Conservation (phyloP, 495 filamentous ascomycete genomes). For the Durotheca rogersii region DNA sequence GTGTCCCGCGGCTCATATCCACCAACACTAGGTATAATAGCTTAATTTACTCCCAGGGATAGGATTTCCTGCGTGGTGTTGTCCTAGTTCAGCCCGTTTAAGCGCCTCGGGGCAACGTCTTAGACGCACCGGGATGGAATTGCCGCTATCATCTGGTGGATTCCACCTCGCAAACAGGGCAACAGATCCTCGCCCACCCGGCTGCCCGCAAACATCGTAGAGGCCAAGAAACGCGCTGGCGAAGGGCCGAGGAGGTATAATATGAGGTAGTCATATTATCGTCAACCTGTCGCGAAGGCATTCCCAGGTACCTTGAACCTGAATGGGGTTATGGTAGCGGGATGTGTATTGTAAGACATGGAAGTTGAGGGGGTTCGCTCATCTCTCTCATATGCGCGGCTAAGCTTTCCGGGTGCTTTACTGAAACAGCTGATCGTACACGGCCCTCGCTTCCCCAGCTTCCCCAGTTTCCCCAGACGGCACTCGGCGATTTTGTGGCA, state of each 20-base stretch:
- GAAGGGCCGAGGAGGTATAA: too few species aligned
- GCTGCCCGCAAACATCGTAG: background rate
- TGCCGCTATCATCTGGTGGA: conserved; percentile 7
- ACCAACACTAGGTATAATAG: too few species aligned
- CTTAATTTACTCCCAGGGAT: background rate
- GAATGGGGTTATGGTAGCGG: background rate
- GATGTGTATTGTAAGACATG: background rate
- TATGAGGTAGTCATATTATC: too few species aligned
- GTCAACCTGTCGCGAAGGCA: too few species aligned
- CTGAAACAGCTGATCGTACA: conserved; percentile 6
- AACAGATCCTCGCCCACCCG: background rate
- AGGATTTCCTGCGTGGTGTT: conserved; percentile 6
- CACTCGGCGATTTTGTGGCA: background rate
- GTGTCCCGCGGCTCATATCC: too few species aligned
- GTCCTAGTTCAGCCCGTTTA: conserved; percentile 4
- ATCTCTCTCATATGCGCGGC: conserved; percentile 12
- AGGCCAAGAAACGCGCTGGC: background rate
- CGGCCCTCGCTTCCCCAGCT: conserved; percentile 7
- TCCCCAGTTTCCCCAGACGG: conserved; percentile 5
- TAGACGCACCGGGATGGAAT: background rate
- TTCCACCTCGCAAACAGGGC: background rate
- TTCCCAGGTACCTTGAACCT: too few species aligned
- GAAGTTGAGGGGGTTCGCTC: background rate
- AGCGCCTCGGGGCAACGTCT: conserved; percentile 2
- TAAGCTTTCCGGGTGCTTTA: conserved; percentile 2